Conservation (phyloP, 306 rosid genomes). For the Macrotyloma uniflorum region DNA sequence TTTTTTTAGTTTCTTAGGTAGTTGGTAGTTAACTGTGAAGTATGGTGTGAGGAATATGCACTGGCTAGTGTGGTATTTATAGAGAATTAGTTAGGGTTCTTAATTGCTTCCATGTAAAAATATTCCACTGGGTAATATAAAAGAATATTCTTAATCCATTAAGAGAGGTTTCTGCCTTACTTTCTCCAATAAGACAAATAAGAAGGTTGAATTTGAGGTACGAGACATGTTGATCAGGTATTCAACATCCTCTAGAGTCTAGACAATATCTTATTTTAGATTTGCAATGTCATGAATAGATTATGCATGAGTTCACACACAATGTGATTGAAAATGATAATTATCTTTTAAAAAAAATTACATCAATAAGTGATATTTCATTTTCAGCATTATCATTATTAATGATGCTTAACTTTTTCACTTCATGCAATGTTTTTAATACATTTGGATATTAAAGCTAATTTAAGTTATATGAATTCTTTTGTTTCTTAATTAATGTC, state of each 20-base stretch:
- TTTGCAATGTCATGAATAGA: not conserved
- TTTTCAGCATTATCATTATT: not conserved
- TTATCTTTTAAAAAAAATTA: not conserved
- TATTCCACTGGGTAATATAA: constrained; percentile 23
- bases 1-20: constrained; percentile 4
- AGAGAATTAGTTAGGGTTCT: constrained; percentile 15
- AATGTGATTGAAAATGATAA: not conserved
- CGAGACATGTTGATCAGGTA: not conserved
- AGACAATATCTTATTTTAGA: not conserved
- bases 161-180: not conserved
- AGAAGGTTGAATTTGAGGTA: constrained; percentile 21
- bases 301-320: not conserved
- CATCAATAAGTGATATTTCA: not conserved
- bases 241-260: not conserved
- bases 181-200: constrained; percentile 29
- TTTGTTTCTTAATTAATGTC: not conserved
- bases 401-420: not conserved
- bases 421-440: not conserved
- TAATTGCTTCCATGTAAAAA: not conserved
- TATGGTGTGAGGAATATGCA: constrained; percentile 25
- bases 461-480: not conserved
- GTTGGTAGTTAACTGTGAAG: not conserved
- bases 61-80: constrained; percentile 42
- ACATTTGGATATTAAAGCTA: not conserved
- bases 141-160: constrained; percentile 8